These are phyloP conservation scores for Wickerhamiella parazyma DNA, from an alignment of 805 yeast genomes.

Conservation along the genomic window DNA sequence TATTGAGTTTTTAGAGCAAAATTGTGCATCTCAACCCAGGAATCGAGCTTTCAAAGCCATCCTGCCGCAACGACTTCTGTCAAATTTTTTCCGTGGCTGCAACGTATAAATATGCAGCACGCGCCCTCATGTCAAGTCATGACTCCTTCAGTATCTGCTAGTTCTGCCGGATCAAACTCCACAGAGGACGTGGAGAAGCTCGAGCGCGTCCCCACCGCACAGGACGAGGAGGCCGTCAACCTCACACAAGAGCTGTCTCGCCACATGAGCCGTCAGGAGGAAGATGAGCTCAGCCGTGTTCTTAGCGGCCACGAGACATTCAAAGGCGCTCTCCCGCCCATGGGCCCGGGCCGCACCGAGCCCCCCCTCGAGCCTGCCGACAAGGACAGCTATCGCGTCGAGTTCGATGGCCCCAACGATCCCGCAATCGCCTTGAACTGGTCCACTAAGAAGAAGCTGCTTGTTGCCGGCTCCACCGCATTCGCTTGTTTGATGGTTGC, in stretches of 20 bases:
- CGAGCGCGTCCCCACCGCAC: slow-evolving; percentile 1
- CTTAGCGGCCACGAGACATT: not conserved
- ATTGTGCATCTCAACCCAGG: too few species aligned
- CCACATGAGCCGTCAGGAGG: not conserved
- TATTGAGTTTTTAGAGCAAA: too few species aligned
- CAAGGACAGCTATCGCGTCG: slow-evolving; percentile 10
- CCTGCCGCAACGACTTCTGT: too few species aligned
- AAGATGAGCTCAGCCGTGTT: slow-evolving; percentile 3
- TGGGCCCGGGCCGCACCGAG: slow-evolving; percentile 5
- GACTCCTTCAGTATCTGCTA: not conserved
- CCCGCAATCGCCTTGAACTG: slow-evolving; percentile 10
- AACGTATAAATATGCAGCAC: not conserved
- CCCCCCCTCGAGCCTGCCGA: slow-evolving; percentile 4
- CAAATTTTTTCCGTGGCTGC: not conserved
- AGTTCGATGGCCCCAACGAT: slow-evolving; percentile 10
- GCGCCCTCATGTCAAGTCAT: not conserved
- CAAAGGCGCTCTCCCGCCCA: slow-evolving; percentile 1
- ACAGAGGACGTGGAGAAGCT: not conserved
- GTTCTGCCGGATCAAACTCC: not conserved
- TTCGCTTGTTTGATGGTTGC: slow-evolving; percentile 14
- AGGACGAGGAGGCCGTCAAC: not conserved
- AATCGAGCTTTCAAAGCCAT: too few species aligned
- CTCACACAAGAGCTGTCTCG: not conserved
- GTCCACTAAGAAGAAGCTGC: slow-evolving; percentile 1
- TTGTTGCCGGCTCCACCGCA: not conserved